A percentile compares a stretch with the other conserved stretches of the same genome.
Evolutionary conservation across 2,329 filamentous ascomycete species (phyloP).

Genomic region (Penicillium verrucosum): DNA sequence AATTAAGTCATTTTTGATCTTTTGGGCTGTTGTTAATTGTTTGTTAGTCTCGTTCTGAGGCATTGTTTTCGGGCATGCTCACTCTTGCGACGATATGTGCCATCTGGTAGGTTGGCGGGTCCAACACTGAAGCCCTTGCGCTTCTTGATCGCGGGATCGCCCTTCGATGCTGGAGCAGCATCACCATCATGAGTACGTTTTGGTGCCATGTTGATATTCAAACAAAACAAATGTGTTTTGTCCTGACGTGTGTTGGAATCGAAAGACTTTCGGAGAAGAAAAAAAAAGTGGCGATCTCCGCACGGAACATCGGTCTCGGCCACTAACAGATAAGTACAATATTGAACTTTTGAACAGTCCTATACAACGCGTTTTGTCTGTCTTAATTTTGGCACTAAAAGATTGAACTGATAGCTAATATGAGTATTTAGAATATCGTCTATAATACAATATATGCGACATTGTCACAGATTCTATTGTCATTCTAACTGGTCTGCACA

Average conservation of each 20-base stretch:
- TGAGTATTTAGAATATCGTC: not conserved
- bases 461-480: not conserved
- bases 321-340: not conserved
- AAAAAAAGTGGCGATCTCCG: conserved; percentile 21
- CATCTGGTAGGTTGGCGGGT: conserved; percentile 86
- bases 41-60: not conserved
- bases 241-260: not conserved
- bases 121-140: conserved; percentile 80
- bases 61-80: not conserved
- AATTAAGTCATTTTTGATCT: conserved; percentile 86
- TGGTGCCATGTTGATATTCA: conserved; percentile 50
- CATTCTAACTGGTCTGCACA: not conserved
- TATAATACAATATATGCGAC: no score
- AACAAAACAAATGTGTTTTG: not conserved
- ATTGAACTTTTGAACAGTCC: not conserved
- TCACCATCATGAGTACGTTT: conserved; percentile 56
- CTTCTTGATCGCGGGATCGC: conserved; percentile 45
- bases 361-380: not conserved
- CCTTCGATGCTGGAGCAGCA: conserved; percentile 28
- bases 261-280: conserved; percentile 6
- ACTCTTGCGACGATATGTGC: conserved; percentile 80
- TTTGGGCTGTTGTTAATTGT: conserved; percentile 58
- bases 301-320: conserved; percentile 9
- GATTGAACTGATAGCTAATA: not conserved
- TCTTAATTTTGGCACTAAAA: not conserved